Evolutionary conservation across 1,284 basidiomycete genomes (phyloP).

Genomic region (Apiotrichum brassicae): DNA sequence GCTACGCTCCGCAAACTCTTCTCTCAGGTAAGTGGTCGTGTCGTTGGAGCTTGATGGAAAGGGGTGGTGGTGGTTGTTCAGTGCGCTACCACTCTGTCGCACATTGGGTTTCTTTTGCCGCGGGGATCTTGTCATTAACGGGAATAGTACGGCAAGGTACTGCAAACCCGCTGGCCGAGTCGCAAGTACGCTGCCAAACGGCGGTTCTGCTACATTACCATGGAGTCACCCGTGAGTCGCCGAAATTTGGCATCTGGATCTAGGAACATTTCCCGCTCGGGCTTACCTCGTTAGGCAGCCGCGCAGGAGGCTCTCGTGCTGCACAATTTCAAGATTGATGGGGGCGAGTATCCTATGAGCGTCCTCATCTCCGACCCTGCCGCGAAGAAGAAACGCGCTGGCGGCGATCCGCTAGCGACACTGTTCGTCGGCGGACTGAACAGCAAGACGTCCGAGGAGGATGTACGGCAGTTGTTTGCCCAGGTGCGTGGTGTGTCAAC

Average conservation of each 20-base stretch:
- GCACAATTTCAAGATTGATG: constrained; percentile 65
- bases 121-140: constrained; percentile 8
- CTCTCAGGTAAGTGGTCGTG: constrained; percentile 59
- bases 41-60: constrained; percentile 3
- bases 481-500: constrained; percentile 58
- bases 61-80: too few species aligned
- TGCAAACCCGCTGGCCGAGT: constrained; percentile 96
- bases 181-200: constrained; percentile 87
- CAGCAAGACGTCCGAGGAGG: constrained; percentile 57
- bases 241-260: background rate
- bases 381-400: constrained; percentile 75
- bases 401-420: constrained; percentile 78
- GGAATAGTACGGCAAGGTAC: constrained; percentile 72
- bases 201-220: constrained; percentile 94
- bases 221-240: constrained; percentile 64
- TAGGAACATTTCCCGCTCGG: background rate
- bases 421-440: constrained; percentile 79
- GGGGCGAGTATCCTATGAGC: constrained; percentile 58
- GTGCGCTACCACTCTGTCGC: too few species aligned
- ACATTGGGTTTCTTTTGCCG: too few species aligned
- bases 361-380: constrained; percentile 88
- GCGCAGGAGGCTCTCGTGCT: constrained; percentile 72
- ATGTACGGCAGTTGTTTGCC: constrained; percentile 68
- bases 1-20: constrained; percentile 68
- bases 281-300: constrained; percentile 51